phyloP scores from a whole-genome alignment of 352 stramenopile genomes.

The Globisporangium sylvaticum region DNA sequence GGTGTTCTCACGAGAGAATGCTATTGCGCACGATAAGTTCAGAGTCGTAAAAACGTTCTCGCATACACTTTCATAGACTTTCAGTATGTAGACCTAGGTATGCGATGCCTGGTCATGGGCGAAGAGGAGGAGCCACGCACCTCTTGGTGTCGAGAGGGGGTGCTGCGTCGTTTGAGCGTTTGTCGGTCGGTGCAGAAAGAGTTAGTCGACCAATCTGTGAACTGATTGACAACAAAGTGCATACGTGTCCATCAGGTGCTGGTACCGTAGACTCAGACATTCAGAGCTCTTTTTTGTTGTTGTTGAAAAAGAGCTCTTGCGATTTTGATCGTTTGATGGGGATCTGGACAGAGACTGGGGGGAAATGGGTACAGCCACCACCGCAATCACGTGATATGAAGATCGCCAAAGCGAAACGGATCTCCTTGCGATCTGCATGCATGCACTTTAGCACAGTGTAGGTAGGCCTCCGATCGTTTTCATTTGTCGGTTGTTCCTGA shows the following conservation, averaged over 20 bases:
- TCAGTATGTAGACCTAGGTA: not conserved
- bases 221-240: not conserved
- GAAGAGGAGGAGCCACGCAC: not conserved
- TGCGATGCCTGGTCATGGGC: not conserved
- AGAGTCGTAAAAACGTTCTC: not conserved
- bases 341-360: not conserved
- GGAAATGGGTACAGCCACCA: not conserved
- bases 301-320: too few relatives aligned
- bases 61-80: not conserved
- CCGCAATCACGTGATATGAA: not conserved
- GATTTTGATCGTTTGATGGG: not conserved
- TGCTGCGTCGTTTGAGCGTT: not conserved
- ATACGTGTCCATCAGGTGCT: not conserved
- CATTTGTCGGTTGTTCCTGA: not conserved
- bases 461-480: not conserved
- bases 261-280: not conserved
- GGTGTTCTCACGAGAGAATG: not conserved
- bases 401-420: not conserved
- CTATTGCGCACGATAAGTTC: conserved; percentile 6
- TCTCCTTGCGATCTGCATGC: not conserved
- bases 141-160: conserved; percentile 6
- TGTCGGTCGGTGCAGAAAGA: not conserved
- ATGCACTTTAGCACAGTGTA: not conserved
- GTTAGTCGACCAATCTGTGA: not conserved
- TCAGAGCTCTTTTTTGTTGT: too few relatives aligned